Percentiles rank a stretch among this genome's conserved stretches.
Conservation (phyloP, 306 rosid species). For the Acacia confusa region DNA sequence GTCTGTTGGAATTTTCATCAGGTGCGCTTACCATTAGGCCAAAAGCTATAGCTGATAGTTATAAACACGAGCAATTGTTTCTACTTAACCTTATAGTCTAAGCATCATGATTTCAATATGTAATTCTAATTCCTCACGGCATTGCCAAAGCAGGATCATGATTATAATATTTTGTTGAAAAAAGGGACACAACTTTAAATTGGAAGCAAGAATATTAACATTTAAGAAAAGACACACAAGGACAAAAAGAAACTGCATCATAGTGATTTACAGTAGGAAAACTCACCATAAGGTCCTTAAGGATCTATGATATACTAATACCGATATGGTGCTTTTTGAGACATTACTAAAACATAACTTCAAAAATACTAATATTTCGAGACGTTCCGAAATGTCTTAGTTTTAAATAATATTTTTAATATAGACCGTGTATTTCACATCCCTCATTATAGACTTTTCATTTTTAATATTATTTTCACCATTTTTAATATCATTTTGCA, state of each 20-base stretch:
- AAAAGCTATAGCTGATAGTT: neutral
- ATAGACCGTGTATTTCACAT: too few species aligned
- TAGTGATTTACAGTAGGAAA: neutral
- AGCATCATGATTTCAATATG: neutral
- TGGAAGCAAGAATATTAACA: constrained; percentile 21
- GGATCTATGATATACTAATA: too few species aligned
- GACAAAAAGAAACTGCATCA: neutral
- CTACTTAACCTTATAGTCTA: neutral
- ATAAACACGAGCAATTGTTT: neutral
- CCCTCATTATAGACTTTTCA: too few species aligned
- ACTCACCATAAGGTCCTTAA: too few species aligned
- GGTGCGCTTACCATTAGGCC: neutral
- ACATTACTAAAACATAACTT: too few species aligned
- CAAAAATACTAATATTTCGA: too few species aligned
- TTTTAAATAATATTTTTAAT: too few species aligned
- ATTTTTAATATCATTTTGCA: too few species aligned
- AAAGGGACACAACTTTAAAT: constrained; percentile 20
- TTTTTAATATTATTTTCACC: too few species aligned
- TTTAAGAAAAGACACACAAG: constrained; percentile 27
- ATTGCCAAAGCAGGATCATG: neutral
- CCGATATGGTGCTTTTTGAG: too few species aligned
- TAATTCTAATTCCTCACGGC: neutral
- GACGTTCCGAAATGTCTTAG: too few species aligned
- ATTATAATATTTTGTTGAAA: neutral
- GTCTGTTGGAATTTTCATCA: neutral